Evolutionary conservation across 352 stramenopile species (phyloP).

Genomic region (Globisporangium solare): DNA sequence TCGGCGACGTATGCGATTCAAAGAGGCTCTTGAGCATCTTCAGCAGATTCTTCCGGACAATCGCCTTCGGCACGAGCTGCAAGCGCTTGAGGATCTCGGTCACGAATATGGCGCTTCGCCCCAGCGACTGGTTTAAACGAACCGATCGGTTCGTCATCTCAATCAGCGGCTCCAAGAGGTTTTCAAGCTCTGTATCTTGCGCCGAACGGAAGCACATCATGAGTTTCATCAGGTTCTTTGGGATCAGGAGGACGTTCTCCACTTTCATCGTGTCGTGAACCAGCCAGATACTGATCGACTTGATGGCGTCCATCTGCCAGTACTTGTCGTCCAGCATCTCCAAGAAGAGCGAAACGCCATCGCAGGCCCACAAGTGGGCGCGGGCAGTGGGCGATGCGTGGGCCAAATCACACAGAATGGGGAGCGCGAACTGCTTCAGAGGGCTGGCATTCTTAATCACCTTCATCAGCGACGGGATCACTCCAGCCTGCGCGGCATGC

Average conservation of each 20-base stretch:
- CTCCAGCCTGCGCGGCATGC: conserved; percentile 81
- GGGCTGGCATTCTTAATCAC: conserved; percentile 80
- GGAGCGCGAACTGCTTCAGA: conserved; percentile 91
- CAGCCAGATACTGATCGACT: conserved; percentile 85
- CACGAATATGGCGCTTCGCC: conserved; percentile 80
- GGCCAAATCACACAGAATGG: conserved; percentile 89
- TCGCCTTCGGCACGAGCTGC: conserved; percentile 76
- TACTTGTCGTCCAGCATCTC: conserved; percentile 86
- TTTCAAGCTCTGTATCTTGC: conserved; percentile 69
- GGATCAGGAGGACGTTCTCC: conserved; percentile 69
- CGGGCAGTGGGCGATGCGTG: conserved; percentile 84
- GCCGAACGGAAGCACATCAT: conserved; percentile 61
- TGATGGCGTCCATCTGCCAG: conserved; percentile 88
- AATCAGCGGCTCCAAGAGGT: conserved; percentile 66
- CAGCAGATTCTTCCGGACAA: conserved; percentile 89
- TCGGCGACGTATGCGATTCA: conserved; percentile 78
- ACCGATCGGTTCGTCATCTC: conserved; percentile 75
- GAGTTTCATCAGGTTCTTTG: conserved; percentile 61
- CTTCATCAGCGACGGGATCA: conserved; percentile 89
- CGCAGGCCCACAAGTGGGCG: conserved; percentile 79
- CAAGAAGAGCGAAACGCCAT: conserved; percentile 83
- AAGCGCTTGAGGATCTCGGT: conserved; percentile 77
- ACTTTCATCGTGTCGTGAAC: conserved; percentile 81
- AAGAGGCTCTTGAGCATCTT: conserved; percentile 91
- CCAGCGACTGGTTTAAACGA: conserved; percentile 73